Base-by-base conservation (phyloP, 768 basidiomycete species). In the Pisolithus orientalis region DNA sequence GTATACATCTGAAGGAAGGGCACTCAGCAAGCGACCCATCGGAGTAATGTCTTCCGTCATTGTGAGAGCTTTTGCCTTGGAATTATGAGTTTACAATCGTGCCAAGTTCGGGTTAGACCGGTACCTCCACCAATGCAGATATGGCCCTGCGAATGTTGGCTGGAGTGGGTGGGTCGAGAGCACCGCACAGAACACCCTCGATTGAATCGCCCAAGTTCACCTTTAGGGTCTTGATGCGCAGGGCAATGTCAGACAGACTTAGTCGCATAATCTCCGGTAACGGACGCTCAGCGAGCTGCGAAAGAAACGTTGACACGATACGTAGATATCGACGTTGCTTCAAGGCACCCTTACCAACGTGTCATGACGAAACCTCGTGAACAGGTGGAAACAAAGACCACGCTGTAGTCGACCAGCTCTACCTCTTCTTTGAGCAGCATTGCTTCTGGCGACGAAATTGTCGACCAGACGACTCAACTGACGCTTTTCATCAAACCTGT, bases 231-330 rank as follows among this genome's bases (percentile, higher is more conserved):
- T 94, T 94, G 68, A 90, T 94, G 49, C 90, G 83, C 48, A 95
- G 74, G 0, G 90, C 89, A 29, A 99, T 79, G 64, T 97, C 92
- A 32, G 94, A 92, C 25, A 98, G 72, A 59, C 94, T 94, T 5
- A 98, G 74, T 21, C 95, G 83, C 74, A 89, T 83, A 81, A 99
- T 99, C 70, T 99, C 95, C 1, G 95, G 95, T 32, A 92, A 79
- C 6, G 94, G 94, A 63, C 90, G 84, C 14, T 92, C 90, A 2
- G 85, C 83, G 75, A 98, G 79, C 92, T 95, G 56, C 10, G 27
- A 45, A 27, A 17, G 27, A 39, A 14, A 25, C 14, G 45, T 27
- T 44, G 24, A 38, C 58, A 29, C 44, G 44, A 28, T 14, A 21
- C 2, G 46, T 6, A 8, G 0, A 34, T 39, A 11, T 16, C 16